These are phyloP conservation scores for Candida corydali DNA, from an alignment of 805 yeast species.

Conservation along the genomic window DNA sequence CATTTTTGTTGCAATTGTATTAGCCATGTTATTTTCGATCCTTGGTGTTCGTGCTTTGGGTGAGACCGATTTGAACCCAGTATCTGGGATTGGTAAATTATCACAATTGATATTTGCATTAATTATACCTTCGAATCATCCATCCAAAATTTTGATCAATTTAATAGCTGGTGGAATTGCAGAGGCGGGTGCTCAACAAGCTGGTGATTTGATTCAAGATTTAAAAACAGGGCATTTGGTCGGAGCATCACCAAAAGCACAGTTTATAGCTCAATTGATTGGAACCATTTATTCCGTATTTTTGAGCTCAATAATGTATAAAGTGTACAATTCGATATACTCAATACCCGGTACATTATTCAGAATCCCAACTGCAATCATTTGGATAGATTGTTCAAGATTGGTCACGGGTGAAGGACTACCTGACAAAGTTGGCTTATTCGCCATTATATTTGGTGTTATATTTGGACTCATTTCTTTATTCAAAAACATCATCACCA, in stretches of 20 bases:
- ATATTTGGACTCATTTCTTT: slow-evolving; percentile 69
- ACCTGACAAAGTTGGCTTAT: slow-evolving; percentile 70
- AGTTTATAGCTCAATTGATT: slow-evolving; percentile 82
- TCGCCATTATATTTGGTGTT: slow-evolving; percentile 58
- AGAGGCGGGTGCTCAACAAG: slow-evolving; percentile 98
- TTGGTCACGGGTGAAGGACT: slow-evolving; percentile 87
- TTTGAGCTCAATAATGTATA: slow-evolving; percentile 77
- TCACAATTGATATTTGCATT: slow-evolving; percentile 87
- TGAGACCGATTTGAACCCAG: slow-evolving; percentile 95
- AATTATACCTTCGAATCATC: slow-evolving; percentile 67
- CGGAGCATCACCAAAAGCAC: slow-evolving; percentile 91
- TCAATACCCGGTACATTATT: slow-evolving; percentile 79
- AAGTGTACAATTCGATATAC: slow-evolving; percentile 75
- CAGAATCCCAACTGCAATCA: slow-evolving; percentile 90
- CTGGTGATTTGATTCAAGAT: slow-evolving; percentile 97
- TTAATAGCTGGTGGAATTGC: slow-evolving; percentile 95
- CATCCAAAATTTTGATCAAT: slow-evolving; percentile 80
- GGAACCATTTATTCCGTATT: slow-evolving; percentile 85
- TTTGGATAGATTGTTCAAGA: slow-evolving; percentile 96
- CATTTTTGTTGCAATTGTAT: slow-evolving; percentile 57
- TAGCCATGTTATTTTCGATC: slow-evolving; percentile 77
- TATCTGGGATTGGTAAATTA: slow-evolving; percentile 91
- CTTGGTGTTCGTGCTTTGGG: slow-evolving; percentile 93
- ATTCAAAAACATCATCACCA: slow-evolving; percentile 52
- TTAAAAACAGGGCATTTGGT: slow-evolving; percentile 87